These are phyloP conservation scores for Fusarium brevicatenulatum DNA, from an alignment of 2,329 filamentous ascomycete genomes.

Conservation along the genomic window DNA sequence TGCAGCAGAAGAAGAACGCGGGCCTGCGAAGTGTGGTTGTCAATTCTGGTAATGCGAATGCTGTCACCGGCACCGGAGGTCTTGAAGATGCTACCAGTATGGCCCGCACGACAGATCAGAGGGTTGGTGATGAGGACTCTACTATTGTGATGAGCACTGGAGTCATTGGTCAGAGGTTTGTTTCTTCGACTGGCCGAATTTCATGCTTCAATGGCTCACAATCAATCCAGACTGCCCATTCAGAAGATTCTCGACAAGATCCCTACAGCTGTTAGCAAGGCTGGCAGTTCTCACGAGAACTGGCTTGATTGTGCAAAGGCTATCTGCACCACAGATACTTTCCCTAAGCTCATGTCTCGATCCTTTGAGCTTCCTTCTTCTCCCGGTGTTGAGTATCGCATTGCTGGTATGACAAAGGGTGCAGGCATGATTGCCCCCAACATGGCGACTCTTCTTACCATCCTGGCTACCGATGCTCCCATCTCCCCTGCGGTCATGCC, in stretches of 20 bases:
- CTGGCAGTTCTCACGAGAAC: conserved; percentile 81
- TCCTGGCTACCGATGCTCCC: conserved; percentile 91
- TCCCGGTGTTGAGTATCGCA: conserved; percentile 77
- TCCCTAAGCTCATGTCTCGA: conserved; percentile 91
- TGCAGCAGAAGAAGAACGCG: conserved; percentile 72
- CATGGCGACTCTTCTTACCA: conserved; percentile 94
- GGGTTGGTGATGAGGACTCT: conserved; percentile 58
- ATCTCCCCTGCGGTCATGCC: conserved; percentile 75
- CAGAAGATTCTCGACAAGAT: conserved; percentile 88
- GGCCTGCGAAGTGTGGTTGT: conserved; percentile 85
- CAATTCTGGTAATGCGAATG: conserved; percentile 97
- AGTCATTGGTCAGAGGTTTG: conserved; percentile 90
- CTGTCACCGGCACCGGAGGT: conserved; percentile 91
- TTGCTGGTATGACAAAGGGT: conserved; percentile 96
- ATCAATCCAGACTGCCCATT: conserved; percentile 76
- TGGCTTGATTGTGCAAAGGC: conserved; percentile 89
- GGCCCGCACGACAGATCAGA: conserved; percentile 80
- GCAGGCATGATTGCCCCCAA: conserved; percentile 99
- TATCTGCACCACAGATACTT: conserved; percentile 98
- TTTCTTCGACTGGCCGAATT: conserved; percentile 9
- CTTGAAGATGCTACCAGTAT: conserved; percentile 88
- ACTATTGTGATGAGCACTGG: conserved; percentile 99
- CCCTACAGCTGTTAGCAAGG: conserved; percentile 75
- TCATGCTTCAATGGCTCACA: background rate
- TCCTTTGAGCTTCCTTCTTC: conserved; percentile 87